A percentile compares a stretch with the other conserved stretches of the same genome.
These are phyloP conservation scores for Aspergillus brasiliensis DNA, from an alignment of 2,329 filamentous ascomycete genomes.

Conservation along the genomic window DNA sequence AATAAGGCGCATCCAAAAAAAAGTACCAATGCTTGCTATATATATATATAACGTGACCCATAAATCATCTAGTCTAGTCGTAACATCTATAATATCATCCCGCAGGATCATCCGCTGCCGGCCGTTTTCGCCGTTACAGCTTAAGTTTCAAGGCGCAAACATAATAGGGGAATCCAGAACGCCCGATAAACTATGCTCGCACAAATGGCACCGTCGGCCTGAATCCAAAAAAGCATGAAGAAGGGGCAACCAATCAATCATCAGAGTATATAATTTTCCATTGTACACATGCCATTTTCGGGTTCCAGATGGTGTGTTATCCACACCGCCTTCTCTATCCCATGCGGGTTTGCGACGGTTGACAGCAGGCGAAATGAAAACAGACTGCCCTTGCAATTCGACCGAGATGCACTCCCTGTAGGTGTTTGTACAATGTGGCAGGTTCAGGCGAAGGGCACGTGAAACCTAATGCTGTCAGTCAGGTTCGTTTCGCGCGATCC, in stretches of 20 bases:
- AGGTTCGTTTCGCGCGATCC: slow-evolving; percentile 31
- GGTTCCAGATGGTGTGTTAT: too few relatives aligned
- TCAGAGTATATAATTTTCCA: background rate
- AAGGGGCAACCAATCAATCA: background rate
- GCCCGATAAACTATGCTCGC: background rate
- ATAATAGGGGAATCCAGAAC: background rate
- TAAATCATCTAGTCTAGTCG: slow-evolving; percentile 6
- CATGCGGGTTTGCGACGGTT: background rate
- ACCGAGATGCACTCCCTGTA: background rate
- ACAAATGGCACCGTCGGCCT: background rate
- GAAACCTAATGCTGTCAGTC: slow-evolving; percentile 7
- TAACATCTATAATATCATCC: slow-evolving; percentile 5
- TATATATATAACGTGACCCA: slow-evolving; percentile 1
- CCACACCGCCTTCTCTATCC: background rate
- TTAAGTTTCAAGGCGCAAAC: background rate
- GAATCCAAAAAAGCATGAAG: background rate
- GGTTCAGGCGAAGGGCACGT: background rate
- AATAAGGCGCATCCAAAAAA: background rate
- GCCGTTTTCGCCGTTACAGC: slow-evolving; percentile 2
- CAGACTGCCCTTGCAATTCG: background rate
- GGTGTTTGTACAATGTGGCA: background rate
- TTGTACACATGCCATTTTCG: background rate
- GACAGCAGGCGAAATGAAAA: background rate
- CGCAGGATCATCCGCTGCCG: background rate
- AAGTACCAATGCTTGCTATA: background rate